phyloP scores from a whole-genome alignment of 208 protist species.

The Polymyxa betae region DNA sequence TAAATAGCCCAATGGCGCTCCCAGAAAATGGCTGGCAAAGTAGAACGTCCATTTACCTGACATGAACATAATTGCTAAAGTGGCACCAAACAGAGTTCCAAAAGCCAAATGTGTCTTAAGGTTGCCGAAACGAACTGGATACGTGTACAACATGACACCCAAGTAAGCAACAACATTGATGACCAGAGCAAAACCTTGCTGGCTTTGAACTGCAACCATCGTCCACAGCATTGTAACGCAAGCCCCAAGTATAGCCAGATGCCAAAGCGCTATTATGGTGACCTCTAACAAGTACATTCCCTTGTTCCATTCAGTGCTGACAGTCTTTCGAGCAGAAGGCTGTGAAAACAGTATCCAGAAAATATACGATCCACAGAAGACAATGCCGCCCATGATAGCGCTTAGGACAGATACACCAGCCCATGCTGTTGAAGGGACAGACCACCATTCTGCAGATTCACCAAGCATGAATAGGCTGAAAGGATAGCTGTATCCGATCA shows the following conservation, averaged over 20 bases:
- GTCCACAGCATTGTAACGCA: background rate
- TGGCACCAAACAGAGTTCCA: background rate
- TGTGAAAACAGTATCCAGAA: background rate
- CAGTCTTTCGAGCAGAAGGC: background rate
- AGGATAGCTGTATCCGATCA: constrained; percentile 18
- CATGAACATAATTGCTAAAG: background rate
- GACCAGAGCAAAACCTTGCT: background rate
- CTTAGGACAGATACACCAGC: background rate
- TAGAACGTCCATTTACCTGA: background rate
- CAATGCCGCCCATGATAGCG: background rate
- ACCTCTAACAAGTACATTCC: background rate
- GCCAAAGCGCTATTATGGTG: background rate
- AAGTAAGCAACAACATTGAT: background rate
- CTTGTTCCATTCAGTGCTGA: background rate
- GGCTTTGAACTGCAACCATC: background rate
- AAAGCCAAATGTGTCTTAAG: background rate
- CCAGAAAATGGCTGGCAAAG: background rate
- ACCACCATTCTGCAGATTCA: background rate
- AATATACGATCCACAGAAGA: background rate
- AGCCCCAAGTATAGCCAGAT: background rate
- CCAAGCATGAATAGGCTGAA: background rate
- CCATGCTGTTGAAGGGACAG: background rate
- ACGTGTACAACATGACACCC: background rate
- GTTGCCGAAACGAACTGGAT: background rate
- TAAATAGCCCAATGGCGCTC: background rate